Base-by-base conservation (phyloP, 2,329 filamentous ascomycete species). In the Colletotrichum musicola region DNA sequence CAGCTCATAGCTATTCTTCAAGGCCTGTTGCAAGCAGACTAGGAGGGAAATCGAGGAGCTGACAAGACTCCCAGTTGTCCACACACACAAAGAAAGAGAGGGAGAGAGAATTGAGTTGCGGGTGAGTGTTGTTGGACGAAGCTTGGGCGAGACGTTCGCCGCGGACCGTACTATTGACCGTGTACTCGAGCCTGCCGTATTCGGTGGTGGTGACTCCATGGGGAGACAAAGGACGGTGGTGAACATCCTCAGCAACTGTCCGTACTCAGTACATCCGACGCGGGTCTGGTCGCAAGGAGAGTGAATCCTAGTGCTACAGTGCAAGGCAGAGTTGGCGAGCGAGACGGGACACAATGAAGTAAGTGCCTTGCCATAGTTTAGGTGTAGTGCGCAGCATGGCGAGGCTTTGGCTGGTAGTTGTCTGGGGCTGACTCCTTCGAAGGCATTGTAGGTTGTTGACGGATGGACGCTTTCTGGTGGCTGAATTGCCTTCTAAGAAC, bases 31-130 rank as follows among this genome's bases (percentile, higher is more conserved):
- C 30, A 7, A 35, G 30, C 30, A 35, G 7, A 35, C 30, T 10
- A 10, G 1, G 2, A 35, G 30, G 7, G 7, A 10, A 10, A 35
- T 35, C 30, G 10, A 35, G 30, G 30, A 35, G 30, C 30, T 35
- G 3, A 35, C 30, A 44, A n/a, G 22, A 47, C 14, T 25, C 4
- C 22, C 22, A 25, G 22, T 4, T 25, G 22, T 25, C 22, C 22
- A 25, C 22, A 25, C 22, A 4, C 22, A 4, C 22, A 25, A 25
- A 25, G 22, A 25, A 4, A 22, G 22, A 22, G 22, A 22, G 22
- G 4, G 22, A 25, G 22, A n/a, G 4, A 16, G 44, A 49, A 59
- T 59, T 59, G 56, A 59, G 56, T 59, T 59, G 44, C 42, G 56
- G 56, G 56, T 47, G 20, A 35, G 4, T 35, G 30, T 35, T 35